Percentiles rank a stretch among this genome's conserved stretches.
Evolutionary conservation across 1,139 yeast genomes (phyloP).

Genomic region (Hansenula lynferdii): DNA sequence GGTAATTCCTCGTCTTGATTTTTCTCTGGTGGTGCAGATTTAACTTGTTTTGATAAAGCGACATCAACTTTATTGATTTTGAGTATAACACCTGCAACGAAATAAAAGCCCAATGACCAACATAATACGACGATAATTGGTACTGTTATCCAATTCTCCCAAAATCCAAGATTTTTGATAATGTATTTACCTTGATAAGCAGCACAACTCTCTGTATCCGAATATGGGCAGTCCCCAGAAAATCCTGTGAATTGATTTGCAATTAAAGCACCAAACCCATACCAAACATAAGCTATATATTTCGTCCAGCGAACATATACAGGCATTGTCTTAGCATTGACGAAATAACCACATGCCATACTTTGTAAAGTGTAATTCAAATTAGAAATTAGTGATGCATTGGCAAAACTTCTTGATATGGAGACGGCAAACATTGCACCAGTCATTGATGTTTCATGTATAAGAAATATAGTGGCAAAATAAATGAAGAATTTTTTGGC

Average conservation of each 20-base stretch:
- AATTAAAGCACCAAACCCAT: constrained; percentile 63
- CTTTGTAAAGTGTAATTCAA: constrained; percentile 43
- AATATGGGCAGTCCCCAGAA: constrained; percentile 53
- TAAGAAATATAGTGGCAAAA: constrained; percentile 52
- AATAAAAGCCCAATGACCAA: constrained; percentile 55
- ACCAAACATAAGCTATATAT: constrained; percentile 74
- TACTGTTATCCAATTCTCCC: constrained; percentile 59
- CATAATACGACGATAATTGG: constrained; percentile 63
- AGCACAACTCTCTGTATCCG: constrained; percentile 34
- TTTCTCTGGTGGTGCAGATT: not conserved
- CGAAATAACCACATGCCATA: constrained; percentile 80
- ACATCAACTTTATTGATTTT: constrained; percentile 17
- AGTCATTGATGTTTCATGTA: constrained; percentile 53
- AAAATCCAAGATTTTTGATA: constrained; percentile 54
- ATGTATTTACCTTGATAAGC: constrained; percentile 48
- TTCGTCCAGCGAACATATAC: constrained; percentile 86
- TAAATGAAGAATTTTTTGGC: constrained; percentile 51
- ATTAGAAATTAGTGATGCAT: constrained; percentile 60
- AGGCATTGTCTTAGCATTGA: constrained; percentile 69
- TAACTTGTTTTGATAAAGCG: constrained; percentile 13
- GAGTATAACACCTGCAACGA: constrained; percentile 31
- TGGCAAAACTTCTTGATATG: constrained; percentile 57
- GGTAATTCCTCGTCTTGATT: constrained; percentile 1
- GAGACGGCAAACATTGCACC: constrained; percentile 55
- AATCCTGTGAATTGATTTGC: constrained; percentile 64